Conservation (phyloP, 2,329 filamentous ascomycete genomes). For the Alternaria novae-zelandiae region DNA sequence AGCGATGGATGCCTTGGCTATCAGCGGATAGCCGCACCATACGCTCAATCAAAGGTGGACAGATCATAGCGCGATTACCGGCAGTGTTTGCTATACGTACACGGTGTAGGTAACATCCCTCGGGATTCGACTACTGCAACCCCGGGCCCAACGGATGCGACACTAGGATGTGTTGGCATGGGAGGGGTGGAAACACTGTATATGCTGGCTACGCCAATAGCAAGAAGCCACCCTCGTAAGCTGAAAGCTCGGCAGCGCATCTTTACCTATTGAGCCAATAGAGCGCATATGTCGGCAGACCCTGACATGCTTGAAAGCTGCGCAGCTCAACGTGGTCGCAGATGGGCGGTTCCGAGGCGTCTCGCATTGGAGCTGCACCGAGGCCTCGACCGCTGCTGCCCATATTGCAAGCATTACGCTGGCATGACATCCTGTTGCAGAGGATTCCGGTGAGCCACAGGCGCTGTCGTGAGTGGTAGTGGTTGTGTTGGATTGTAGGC, state of each 20-base stretch:
- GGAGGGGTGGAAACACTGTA: slow-evolving; percentile 12
- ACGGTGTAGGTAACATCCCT: slow-evolving; percentile 3
- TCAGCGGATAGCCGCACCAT: slow-evolving; percentile 7
- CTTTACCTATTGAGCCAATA: slow-evolving; percentile 19
- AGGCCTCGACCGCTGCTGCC: slow-evolving; percentile 10
- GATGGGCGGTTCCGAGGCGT: slow-evolving; percentile 20
- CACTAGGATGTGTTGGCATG: slow-evolving; percentile 16
- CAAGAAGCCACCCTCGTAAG: slow-evolving; percentile 18
- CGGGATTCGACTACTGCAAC: slow-evolving; percentile 10
- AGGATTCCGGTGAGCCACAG: slow-evolving; percentile 23
- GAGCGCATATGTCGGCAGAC: slow-evolving; percentile 3
- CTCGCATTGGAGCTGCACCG: slow-evolving; percentile 10
- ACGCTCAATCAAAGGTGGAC: slow-evolving; percentile 6
- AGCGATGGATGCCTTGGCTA: background rate
- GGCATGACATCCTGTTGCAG: slow-evolving; percentile 25
- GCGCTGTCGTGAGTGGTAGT: slow-evolving; percentile 2
- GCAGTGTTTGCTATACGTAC: slow-evolving; percentile 23
- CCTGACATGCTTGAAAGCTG: slow-evolving; percentile 10
- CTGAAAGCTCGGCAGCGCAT: slow-evolving; percentile 16
- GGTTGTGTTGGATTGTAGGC: slow-evolving; percentile 8
- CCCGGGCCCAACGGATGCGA: slow-evolving; percentile 16
- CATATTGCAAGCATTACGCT: slow-evolving; percentile 13
- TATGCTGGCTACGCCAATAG: slow-evolving; percentile 22
- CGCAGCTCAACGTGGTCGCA: slow-evolving; percentile 30
- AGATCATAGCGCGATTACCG: slow-evolving; percentile 8